Evolutionary conservation across 2,329 filamentous ascomycete species (phyloP).

Genomic region (Aspergillus tanneri): DNA sequence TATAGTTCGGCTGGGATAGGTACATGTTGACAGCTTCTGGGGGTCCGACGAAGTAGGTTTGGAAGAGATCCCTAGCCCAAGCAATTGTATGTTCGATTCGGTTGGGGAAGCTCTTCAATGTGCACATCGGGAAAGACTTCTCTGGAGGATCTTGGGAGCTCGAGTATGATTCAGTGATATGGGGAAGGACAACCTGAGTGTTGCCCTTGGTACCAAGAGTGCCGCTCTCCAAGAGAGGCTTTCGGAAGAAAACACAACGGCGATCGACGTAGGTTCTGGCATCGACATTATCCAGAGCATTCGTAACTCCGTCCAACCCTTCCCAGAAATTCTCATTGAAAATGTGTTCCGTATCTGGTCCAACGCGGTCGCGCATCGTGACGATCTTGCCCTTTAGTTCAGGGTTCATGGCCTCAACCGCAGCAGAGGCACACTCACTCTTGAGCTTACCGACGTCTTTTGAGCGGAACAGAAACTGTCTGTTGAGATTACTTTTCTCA

Average conservation of each 20-base stretch:
- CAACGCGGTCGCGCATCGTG: conserved; percentile 83
- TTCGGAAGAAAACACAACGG: conserved; percentile 96
- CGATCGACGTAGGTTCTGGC: conserved; percentile 95
- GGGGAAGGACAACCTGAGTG: conserved; percentile 89
- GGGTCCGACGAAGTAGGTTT: conserved; percentile 88
- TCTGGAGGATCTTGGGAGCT: conserved; percentile 96
- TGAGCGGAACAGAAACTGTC: conserved; percentile 91
- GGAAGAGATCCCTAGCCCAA: conserved; percentile 95
- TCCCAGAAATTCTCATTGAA: conserved; percentile 96
- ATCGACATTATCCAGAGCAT: conserved; percentile 96
- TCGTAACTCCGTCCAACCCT: conserved; percentile 84
- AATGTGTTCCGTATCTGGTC: conserved; percentile 84
- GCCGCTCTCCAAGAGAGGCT: conserved; percentile 91
- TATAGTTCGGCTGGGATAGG: conserved; percentile 84
- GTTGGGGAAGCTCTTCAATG: conserved; percentile 94
- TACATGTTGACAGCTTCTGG: conserved; percentile 94
- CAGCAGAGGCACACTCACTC: conserved; percentile 87
- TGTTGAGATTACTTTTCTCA: conserved; percentile 97
- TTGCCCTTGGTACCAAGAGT: conserved; percentile 99
- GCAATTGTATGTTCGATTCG: conserved; percentile 98
- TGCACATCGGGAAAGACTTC: conserved; percentile 99
- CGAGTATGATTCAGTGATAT: conserved; percentile 93
- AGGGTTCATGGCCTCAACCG: conserved; percentile 94
- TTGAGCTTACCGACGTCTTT: conserved; percentile 95
- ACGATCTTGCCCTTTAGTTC: conserved; percentile 84